Evolutionary conservation across 1,284 basidiomycete genomes (phyloP).

Genomic region (Apiotrichum veenhuisii): DNA sequence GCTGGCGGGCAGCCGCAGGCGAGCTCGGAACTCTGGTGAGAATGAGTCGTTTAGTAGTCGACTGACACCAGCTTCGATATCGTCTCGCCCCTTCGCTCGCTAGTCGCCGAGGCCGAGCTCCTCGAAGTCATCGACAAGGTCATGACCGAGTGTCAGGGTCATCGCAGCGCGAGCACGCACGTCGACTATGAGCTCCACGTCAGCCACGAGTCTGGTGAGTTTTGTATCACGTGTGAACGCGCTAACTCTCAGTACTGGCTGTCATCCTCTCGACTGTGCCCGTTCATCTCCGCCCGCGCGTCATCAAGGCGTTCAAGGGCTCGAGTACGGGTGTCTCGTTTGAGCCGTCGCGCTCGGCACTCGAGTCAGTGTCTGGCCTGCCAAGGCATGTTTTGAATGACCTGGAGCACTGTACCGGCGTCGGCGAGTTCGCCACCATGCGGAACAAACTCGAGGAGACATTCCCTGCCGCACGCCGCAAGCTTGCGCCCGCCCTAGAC

Average conservation of each 20-base stretch:
- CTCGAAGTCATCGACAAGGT: constrained; percentile 49
- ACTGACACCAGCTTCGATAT: constrained; percentile 45
- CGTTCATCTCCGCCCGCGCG: constrained; percentile 25
- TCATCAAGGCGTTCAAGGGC: constrained; percentile 38
- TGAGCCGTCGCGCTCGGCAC: constrained; percentile 23
- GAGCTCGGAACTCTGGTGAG: constrained; percentile 41
- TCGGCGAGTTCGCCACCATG: constrained; percentile 36
- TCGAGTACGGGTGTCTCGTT: constrained; percentile 25
- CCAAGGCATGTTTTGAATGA: constrained; percentile 35
- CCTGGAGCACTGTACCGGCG: constrained; percentile 45
- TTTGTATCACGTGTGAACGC: too few relatives aligned
- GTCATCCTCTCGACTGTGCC: constrained; percentile 39
- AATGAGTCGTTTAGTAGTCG: neutral
- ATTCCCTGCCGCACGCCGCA: constrained; percentile 25
- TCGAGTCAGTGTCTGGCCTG: constrained; percentile 31
- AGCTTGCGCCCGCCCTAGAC: constrained; percentile 45
- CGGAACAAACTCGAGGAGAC: constrained; percentile 27
- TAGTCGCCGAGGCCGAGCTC: constrained; percentile 48
- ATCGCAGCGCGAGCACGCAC: constrained; percentile 23
- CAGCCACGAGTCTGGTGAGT: constrained; percentile 41
- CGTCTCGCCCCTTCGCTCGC: constrained; percentile 44
- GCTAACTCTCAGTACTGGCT: constrained; percentile 31
- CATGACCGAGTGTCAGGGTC: constrained; percentile 44
- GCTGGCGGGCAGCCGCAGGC: constrained; percentile 46
- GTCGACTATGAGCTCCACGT: constrained; percentile 49